Evolutionary conservation across 2,329 filamentous ascomycete genomes (phyloP), one percentile per base, ranked within the genome.

Genomic region (Alternaria sp.): DNA sequence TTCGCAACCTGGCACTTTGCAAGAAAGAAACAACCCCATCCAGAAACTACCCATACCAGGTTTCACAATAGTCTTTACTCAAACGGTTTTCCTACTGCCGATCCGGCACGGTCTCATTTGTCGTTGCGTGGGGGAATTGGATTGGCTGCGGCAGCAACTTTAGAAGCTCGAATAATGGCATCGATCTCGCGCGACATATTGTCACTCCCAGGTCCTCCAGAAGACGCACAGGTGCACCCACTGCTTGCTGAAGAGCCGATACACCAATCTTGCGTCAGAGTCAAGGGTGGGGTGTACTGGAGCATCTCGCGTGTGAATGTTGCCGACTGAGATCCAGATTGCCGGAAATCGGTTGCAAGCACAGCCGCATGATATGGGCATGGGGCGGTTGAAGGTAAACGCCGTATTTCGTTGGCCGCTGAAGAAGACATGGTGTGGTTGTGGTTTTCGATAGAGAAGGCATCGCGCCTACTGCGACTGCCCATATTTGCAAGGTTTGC

Each of bases 231-330:
- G 5, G 48, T 60, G 32, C 60, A 63, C 6, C 60, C 57, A 12
- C n/a, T 41, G 16, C 30, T 60, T 16, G 57, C 32, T 8, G 60
- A 57, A 30, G 48, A 60, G 1, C 60, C 60, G 20, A 60, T 50
- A 7, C 32, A 41, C 49, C 53, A 60, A 18, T 53, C 10, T 25
- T 44, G 4, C 12, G 57, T 44, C 12, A 63, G 12, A 3, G 46
- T 46, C 2, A 40, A 20, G 4, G 58, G 43, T 10, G 54, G 58
- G 10, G 48, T 48, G n/a, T 53, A 36, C 3, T 44, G 34, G 8
- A 64, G 48, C 25, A 43, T 32, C 20, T 54, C 46, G 2, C 38
- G 34, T 18, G 40, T 36, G 2, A 48, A 30, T n/a, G 27, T 5
- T 6, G 22, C 40, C 5, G 28, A 16, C 27, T 27, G 11, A 25